Evolutionary conservation across 2,329 filamentous ascomycete species (phyloP).

Genomic region (Penicillium sclerotiorum): DNA sequence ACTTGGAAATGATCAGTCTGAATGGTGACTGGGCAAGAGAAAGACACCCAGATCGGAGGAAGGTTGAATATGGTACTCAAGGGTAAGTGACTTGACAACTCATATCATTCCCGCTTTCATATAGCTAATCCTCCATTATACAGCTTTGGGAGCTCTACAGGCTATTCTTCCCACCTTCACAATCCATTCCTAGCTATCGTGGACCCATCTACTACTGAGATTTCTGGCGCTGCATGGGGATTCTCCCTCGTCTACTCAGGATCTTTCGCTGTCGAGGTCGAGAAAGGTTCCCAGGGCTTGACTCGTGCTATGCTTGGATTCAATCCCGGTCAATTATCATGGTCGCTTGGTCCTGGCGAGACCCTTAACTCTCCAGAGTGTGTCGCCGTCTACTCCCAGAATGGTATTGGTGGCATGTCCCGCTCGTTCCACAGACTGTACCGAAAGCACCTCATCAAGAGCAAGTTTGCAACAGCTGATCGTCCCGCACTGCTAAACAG

Average conservation of each 20-base stretch:
- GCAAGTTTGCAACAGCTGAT: slow-evolving; percentile 55
- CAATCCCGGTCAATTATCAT: slow-evolving; percentile 63
- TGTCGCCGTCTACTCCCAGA: slow-evolving; percentile 62
- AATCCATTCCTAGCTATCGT: slow-evolving; percentile 66
- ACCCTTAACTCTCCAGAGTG: slow-evolving; percentile 61
- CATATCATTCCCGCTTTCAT: background rate
- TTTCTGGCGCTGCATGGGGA: slow-evolving; percentile 63
- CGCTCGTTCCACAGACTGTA: slow-evolving; percentile 64
- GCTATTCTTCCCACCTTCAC: slow-evolving; percentile 66
- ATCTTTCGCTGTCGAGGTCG: slow-evolving; percentile 63
- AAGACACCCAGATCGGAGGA: slow-evolving; percentile 56
- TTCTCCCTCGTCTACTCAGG: slow-evolving; percentile 68
- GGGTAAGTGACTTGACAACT: slow-evolving; percentile 44
- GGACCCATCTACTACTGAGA: slow-evolving; percentile 61
- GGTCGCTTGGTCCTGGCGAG: slow-evolving; percentile 58
- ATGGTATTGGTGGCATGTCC: slow-evolving; percentile 64
- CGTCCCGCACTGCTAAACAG: slow-evolving; percentile 64
- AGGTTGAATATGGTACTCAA: slow-evolving; percentile 60
- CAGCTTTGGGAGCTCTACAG: slow-evolving; percentile 63
- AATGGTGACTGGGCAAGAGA: slow-evolving; percentile 67
- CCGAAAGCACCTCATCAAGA: slow-evolving; percentile 62
- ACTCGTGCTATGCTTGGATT: slow-evolving; percentile 63
- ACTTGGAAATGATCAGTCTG: slow-evolving; percentile 65
- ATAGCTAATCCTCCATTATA: background rate
- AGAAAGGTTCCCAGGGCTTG: slow-evolving; percentile 64